phyloP scores from a whole-genome alignment of 305 asterid genomes.

The Solanum chacoense region DNA sequence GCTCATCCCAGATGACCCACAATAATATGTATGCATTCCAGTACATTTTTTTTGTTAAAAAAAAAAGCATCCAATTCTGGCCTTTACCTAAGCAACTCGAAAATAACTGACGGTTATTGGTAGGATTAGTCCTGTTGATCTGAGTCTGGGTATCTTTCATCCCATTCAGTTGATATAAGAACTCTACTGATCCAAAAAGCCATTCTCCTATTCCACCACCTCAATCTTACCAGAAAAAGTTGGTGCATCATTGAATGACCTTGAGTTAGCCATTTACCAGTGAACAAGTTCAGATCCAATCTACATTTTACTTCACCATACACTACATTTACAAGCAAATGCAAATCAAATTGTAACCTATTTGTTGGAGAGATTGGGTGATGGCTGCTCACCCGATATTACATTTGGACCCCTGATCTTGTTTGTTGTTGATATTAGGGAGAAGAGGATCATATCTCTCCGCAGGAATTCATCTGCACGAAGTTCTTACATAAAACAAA shows the following conservation, averaged over 20 bases:
- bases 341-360: not conserved
- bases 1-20: not conserved
- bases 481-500: not conserved
- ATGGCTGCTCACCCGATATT: not conserved
- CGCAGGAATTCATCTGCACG: not conserved
- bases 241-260: not conserved
- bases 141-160: not conserved
- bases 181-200: not conserved
- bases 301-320: not conserved
- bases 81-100: not conserved
- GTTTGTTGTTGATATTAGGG: not conserved
- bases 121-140: not conserved
- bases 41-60: not conserved
- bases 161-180: not conserved
- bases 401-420: not conserved
- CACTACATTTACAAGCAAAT: not conserved
- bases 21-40: not conserved
- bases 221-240: not conserved
- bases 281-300: not conserved
- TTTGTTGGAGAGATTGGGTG: not conserved
- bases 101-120: not conserved
- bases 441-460: not conserved
- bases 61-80: not conserved
- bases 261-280: not conserved
- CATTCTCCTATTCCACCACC: not conserved